phyloP scores from a whole-genome alignment of 2,329 filamentous ascomycete genomes.

The Fusarium veterinarium region DNA sequence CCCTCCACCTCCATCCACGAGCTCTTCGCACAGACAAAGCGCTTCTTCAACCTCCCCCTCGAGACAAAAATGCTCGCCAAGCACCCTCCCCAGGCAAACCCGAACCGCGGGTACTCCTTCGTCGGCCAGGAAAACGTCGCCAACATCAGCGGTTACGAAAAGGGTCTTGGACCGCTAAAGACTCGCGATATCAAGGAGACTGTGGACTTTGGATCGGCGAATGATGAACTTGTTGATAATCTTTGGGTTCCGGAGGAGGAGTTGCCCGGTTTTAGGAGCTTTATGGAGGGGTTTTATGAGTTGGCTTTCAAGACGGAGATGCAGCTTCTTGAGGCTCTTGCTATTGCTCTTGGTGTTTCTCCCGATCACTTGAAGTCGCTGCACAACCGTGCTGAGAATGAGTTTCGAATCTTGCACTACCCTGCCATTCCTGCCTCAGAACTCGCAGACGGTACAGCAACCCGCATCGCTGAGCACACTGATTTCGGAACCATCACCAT shows the following conservation, averaged over 20 bases:
- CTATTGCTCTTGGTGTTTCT: slow-evolving; percentile 76
- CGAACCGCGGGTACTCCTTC: slow-evolving; percentile 53
- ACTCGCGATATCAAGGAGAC: slow-evolving; percentile 60
- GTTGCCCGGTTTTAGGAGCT: slow-evolving; percentile 40
- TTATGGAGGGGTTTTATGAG: slow-evolving; percentile 69
- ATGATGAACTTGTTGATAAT: slow-evolving; percentile 46
- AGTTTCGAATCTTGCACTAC: slow-evolving; percentile 70
- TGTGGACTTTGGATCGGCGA: slow-evolving; percentile 53
- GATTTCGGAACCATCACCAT: slow-evolving; percentile 51
- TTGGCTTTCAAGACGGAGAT: slow-evolving; percentile 77
- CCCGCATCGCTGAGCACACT: slow-evolving; percentile 48
- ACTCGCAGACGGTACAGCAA: slow-evolving; percentile 43
- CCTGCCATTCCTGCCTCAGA: slow-evolving; percentile 48
- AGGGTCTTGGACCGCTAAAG: slow-evolving; percentile 63
- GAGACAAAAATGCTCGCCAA: slow-evolving; percentile 48
- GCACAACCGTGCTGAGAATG: slow-evolving; percentile 68
- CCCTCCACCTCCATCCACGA: slow-evolving; percentile 36
- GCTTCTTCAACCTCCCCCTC: slow-evolving; percentile 49
- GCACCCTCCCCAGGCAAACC: slow-evolving; percentile 49
- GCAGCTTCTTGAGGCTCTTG: slow-evolving; percentile 80
- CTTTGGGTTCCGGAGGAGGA: slow-evolving; percentile 44
- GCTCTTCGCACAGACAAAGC: slow-evolving; percentile 42
- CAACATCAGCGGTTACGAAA: slow-evolving; percentile 49
- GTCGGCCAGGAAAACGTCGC: slow-evolving; percentile 51
- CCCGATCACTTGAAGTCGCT: slow-evolving; percentile 75